Evolutionary conservation across 2,329 filamentous ascomycete genomes (phyloP).

Genomic region (Monosporascus ibericus): DNA sequence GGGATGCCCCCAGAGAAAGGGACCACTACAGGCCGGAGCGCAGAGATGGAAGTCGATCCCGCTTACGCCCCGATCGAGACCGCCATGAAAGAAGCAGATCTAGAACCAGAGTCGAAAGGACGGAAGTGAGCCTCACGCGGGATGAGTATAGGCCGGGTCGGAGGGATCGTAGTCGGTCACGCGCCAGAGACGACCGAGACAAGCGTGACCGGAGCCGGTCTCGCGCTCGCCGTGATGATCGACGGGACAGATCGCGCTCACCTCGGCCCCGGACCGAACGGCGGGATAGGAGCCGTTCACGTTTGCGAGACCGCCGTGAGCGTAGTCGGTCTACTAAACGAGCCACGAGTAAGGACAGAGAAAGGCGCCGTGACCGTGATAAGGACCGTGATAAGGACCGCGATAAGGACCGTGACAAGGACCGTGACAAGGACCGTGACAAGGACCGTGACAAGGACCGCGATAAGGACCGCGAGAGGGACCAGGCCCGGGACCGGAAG

Average conservation of each 20-base stretch:
- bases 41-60: constrained; percentile 23
- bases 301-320: constrained; percentile 15
- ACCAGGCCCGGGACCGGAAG: constrained; percentile 26
- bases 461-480: constrained; percentile 12
- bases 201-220: constrained; percentile 23
- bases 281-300: constrained; percentile 22
- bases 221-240: constrained; percentile 15
- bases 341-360: constrained; percentile 14
- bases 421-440: constrained; percentile 13
- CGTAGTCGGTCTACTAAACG: constrained; percentile 14
- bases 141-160: constrained; percentile 24
- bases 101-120: constrained; percentile 13
- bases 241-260: constrained; percentile 25
- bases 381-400: too few relatives aligned
- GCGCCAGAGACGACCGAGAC: constrained; percentile 22
- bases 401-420: neutral
- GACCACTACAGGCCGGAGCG: constrained; percentile 25
- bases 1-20: constrained; percentile 12
- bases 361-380: constrained; percentile 8
- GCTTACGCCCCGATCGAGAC: constrained; percentile 19
- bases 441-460: constrained; percentile 11
- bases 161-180: constrained; percentile 23
- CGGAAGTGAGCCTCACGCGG: constrained; percentile 20
- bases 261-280: constrained; percentile 22
- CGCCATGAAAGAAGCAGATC: constrained; percentile 17